Conservation (phyloP, 1,139 yeast species). For the Candida tunisiensis region DNA sequence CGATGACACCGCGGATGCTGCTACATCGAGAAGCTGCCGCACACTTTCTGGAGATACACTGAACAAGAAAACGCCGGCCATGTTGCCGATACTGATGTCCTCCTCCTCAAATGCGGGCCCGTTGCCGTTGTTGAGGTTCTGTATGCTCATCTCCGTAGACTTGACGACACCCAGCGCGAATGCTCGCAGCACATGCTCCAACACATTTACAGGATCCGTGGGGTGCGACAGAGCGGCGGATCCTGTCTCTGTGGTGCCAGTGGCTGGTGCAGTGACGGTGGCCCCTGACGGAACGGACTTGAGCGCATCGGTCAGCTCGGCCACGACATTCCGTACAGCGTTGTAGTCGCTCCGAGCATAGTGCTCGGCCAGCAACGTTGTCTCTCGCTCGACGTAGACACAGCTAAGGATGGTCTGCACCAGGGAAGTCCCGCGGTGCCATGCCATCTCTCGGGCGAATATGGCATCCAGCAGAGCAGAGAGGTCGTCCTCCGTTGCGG, state of each 20-base stretch:
- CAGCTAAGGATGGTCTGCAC: conserved; percentile 20
- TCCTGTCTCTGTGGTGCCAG: too few relatives aligned
- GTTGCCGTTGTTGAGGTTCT: conserved; percentile 6
- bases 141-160: conserved; percentile 8
- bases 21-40: too few relatives aligned
- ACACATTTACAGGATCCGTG: conserved; percentile 3
- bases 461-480: conserved; percentile 15
- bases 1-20: too few relatives aligned
- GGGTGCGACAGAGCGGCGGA: conserved; percentile 1
- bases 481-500: conserved; percentile 10
- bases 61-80: too few relatives aligned
- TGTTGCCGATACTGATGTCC: conserved; percentile 12
- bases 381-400: conserved; percentile 19
- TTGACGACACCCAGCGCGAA: conserved; percentile 13
- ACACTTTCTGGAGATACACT: too few relatives aligned
- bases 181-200: conserved; percentile 10
- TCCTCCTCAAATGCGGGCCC: conserved; percentile 13
- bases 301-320: conserved; percentile 4
- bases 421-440: conserved; percentile 21
- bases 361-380: too few relatives aligned
- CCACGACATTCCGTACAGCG: too few relatives aligned
- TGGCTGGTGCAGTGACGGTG: too few relatives aligned
- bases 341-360: too few relatives aligned
- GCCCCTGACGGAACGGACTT: conserved; percentile 1
- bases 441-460: conserved; percentile 17